These are phyloP conservation scores for Deinandra increscens DNA, from an alignment of 129 eudicot species.

Conservation along the genomic window DNA sequence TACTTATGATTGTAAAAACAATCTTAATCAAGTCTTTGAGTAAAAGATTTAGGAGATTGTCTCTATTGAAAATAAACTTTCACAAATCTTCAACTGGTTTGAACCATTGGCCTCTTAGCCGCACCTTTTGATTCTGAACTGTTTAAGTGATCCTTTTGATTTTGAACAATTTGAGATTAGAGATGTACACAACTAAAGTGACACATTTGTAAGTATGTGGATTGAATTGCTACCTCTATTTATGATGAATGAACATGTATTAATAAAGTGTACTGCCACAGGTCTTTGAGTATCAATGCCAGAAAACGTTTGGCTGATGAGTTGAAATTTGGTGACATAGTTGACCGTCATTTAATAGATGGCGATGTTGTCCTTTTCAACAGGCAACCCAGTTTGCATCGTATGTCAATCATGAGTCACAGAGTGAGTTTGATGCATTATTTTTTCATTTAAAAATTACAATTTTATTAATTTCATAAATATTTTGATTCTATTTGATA, in stretches of 20 bases:
- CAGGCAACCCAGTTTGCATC: constrained; percentile 97
- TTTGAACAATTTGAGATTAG: background rate
- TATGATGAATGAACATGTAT: background rate
- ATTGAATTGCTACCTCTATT: background rate
- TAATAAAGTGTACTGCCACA: constrained; percentile 31
- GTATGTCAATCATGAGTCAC: constrained; percentile 98
- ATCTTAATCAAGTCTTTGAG: background rate
- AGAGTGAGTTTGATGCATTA: constrained; percentile 44
- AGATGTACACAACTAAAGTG: background rate
- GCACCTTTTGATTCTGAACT: background rate
- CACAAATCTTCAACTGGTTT: background rate
- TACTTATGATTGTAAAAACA: background rate
- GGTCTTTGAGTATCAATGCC: constrained; percentile 52
- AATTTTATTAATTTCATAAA: background rate
- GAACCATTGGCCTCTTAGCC: background rate
- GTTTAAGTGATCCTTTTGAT: too few species aligned
- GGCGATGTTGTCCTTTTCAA: constrained; percentile 91
- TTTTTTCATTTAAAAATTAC: background rate
- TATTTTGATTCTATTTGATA: background rate
- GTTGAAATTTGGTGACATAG: constrained; percentile 68
- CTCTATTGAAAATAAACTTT: background rate
- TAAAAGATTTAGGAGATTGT: background rate
- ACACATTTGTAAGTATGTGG: background rate
- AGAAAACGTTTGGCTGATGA: constrained; percentile 83
- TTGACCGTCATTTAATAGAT: constrained; percentile 89